Conservation (phyloP, 2,329 filamentous ascomycete species). For the Arthrinium puccinioides region DNA sequence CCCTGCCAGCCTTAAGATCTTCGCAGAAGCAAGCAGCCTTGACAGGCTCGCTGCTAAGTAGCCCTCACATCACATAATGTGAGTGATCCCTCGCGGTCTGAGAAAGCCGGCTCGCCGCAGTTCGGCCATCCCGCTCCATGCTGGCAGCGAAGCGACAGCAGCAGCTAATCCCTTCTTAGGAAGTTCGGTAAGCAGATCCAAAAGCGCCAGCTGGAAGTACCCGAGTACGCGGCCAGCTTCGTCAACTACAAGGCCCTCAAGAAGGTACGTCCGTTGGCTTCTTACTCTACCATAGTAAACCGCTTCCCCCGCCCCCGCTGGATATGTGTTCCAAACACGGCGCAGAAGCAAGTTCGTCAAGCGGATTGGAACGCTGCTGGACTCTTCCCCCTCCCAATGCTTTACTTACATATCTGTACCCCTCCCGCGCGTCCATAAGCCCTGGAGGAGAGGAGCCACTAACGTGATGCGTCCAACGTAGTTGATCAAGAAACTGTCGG, state of each 20-base stretch:
- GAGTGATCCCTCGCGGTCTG: slow-evolving; percentile 12
- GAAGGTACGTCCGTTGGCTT: slow-evolving; percentile 58
- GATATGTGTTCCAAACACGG: too few relatives aligned
- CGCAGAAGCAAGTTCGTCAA: background rate
- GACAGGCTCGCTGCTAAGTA: slow-evolving; percentile 15
- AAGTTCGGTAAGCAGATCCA: slow-evolving; percentile 99
- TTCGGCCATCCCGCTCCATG: background rate
- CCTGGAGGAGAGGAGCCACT: slow-evolving; percentile 20
- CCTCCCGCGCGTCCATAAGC: background rate
- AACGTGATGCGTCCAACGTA: slow-evolving; percentile 35
- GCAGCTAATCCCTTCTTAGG: slow-evolving; percentile 43
- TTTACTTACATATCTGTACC: too few relatives aligned
- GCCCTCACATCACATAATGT: slow-evolving; percentile 25
- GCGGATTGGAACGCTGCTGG: too few relatives aligned
- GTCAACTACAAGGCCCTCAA: slow-evolving; percentile 99
- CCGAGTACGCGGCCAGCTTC: slow-evolving; percentile 98
- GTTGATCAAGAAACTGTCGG: slow-evolving; percentile 97
- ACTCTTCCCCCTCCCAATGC: too few relatives aligned
- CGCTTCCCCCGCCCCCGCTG: too few relatives aligned
- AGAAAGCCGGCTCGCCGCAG: background rate
- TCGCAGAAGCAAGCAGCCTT: slow-evolving; percentile 14
- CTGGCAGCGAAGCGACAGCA: too few relatives aligned
- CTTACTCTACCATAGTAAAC: background rate
- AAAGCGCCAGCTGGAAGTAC: slow-evolving; percentile 96
- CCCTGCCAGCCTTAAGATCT: slow-evolving; percentile 6